Evolutionary conservation across 257 asterid species (phyloP).

Genomic region (Paulownia fortunei): DNA sequence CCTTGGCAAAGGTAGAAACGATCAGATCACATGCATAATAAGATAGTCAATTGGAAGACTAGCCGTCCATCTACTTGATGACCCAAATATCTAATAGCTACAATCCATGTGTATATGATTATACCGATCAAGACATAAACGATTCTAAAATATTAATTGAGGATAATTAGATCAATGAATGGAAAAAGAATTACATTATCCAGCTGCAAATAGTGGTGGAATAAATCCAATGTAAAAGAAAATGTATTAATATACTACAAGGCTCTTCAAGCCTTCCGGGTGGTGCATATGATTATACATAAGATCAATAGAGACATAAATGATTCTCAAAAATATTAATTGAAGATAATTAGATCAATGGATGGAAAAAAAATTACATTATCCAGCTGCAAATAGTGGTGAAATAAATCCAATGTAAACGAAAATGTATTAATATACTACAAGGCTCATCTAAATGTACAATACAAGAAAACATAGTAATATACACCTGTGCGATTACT

Average conservation of each 20-base stretch:
- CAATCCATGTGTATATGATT: not conserved
- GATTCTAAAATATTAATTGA: conserved; percentile 1
- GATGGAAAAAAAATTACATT: not conserved
- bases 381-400: not conserved
- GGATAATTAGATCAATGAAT: not conserved
- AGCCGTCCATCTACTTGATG: not conserved
- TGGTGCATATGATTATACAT: not conserved
- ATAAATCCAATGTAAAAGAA: conserved; percentile 6
- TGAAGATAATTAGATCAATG: conserved; percentile 3
- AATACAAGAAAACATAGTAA: not conserved
- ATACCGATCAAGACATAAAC: not conserved
- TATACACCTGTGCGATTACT: not conserved
- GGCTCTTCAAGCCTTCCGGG: too few relatives aligned
- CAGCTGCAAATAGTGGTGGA: not conserved
- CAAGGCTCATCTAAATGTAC: not conserved
- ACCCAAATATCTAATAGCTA: not conserved
- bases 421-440: not conserved
- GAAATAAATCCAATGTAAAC: not conserved
- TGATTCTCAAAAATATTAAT: not conserved
- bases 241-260: not conserved
- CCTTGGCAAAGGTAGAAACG: not conserved
- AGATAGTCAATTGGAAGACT: not conserved
- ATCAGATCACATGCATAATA: not conserved
- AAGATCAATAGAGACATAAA: not conserved
- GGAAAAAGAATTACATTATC: not conserved